Evolutionary conservation across 2,329 filamentous ascomycete genomes (phyloP).

Genomic region (Iodosphaeria phyllophila): DNA sequence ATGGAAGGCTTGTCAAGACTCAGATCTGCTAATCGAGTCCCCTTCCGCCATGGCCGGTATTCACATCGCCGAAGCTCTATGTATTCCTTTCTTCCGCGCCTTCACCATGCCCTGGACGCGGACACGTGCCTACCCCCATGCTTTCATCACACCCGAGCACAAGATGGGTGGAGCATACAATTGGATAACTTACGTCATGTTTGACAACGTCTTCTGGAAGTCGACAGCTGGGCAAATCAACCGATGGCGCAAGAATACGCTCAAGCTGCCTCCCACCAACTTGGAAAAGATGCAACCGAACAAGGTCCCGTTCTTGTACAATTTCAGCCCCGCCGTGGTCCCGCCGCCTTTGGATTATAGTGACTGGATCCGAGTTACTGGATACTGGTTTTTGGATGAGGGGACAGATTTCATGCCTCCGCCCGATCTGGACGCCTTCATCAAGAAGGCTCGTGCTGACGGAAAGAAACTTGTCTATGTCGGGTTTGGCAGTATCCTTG

Average conservation of each 20-base stretch:
- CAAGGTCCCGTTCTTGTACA: constrained; percentile 96
- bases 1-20: constrained; percentile 68
- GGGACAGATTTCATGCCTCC: constrained; percentile 50
- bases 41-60: constrained; percentile 96
- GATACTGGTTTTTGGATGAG: constrained; percentile 95
- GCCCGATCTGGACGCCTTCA: constrained; percentile 59
- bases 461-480: constrained; percentile 90
- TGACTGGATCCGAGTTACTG: constrained; percentile 93
- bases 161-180: constrained; percentile 96
- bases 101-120: constrained; percentile 99
- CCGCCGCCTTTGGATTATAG: constrained; percentile 85
- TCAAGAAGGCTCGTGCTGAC: constrained; percentile 62
- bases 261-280: constrained; percentile 63
- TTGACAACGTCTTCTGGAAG: constrained; percentile 95
- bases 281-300: constrained; percentile 87
- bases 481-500: constrained; percentile 90
- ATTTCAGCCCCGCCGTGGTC: constrained; percentile 90
- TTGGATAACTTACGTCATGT: constrained; percentile 86
- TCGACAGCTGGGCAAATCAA: constrained; percentile 84
- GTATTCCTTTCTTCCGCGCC: constrained; percentile 88
- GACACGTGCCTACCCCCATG: constrained; percentile 88
- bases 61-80: constrained; percentile 84
- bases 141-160: constrained; percentile 79
- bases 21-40: constrained; percentile 83
- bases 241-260: constrained; percentile 66